Evolutionary conservation across 768 basidiomycete genomes (phyloP).

Genomic region (Lanmaoa rubissima): DNA sequence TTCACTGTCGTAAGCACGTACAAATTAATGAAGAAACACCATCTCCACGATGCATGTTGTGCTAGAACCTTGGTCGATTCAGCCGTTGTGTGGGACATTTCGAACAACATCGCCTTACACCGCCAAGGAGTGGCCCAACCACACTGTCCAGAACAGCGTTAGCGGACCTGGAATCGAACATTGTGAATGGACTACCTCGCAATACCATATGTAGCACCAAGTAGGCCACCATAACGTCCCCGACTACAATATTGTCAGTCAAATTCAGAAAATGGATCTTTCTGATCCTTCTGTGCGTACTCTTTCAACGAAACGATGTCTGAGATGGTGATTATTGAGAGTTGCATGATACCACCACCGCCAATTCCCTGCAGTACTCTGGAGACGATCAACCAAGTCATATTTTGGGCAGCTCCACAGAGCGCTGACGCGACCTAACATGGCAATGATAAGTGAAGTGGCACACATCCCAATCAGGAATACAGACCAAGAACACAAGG

Average conservation of each 20-base stretch:
- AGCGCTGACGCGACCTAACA: slow-evolving; percentile 69
- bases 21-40: slow-evolving; percentile 80
- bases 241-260: slow-evolving; percentile 45
- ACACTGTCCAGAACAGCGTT: slow-evolving; percentile 38
- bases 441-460: not conserved
- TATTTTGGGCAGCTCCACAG: slow-evolving; percentile 75
- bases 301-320: slow-evolving; percentile 81
- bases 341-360: slow-evolving; percentile 73
- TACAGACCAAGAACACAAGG: slow-evolving; percentile 59
- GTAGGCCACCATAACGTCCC: slow-evolving; percentile 70
- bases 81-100: not conserved
- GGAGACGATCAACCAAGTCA: slow-evolving; percentile 72
- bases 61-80: slow-evolving; percentile 50
- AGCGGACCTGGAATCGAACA: not conserved
- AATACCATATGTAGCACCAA: slow-evolving; percentile 78
- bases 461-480: not conserved
- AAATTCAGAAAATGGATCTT: not conserved
- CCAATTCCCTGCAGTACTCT: slow-evolving; percentile 83
- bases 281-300: slow-evolving; percentile 37
- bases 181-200: slow-evolving; percentile 36
- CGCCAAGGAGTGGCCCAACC: slow-evolving; percentile 75
- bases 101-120: slow-evolving; percentile 45
- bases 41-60: slow-evolving; percentile 75
- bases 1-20: slow-evolving; percentile 27
- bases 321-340: slow-evolving; percentile 73